Evolutionary conservation across 352 stramenopile genomes (phyloP).

Genomic region (Phytopythium sindhum): DNA sequence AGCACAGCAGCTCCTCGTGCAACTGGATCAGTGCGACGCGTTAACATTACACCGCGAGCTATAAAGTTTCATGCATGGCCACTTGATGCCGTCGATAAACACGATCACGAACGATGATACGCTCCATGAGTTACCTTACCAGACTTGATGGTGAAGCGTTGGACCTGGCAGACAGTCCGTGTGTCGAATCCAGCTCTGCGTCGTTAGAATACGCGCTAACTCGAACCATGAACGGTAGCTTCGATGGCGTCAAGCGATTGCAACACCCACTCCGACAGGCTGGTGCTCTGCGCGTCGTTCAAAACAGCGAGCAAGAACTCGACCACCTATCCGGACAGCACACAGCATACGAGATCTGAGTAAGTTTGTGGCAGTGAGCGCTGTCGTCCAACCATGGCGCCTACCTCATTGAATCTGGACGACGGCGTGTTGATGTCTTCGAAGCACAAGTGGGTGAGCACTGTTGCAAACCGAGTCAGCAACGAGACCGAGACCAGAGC

Average conservation of each 20-base stretch:
- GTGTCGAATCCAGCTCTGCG: neutral
- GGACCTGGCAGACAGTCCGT: neutral
- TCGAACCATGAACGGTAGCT: neutral
- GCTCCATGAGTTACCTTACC: no score
- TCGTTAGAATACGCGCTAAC: no score
- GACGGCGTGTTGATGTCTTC: neutral
- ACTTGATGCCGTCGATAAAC: neutral
- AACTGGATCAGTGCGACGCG: slow-evolving; percentile 9
- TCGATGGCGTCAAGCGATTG: neutral
- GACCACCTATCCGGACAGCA: neutral
- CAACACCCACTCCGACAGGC: neutral
- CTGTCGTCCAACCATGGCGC: neutral
- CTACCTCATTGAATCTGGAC: neutral
- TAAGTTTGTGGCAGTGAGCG: neutral
- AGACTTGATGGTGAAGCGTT: no score
- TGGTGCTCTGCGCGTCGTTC: neutral
- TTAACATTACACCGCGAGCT: slow-evolving; percentile 5
- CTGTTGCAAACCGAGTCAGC: neutral
- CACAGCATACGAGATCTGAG: neutral
- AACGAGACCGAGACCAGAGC: neutral
- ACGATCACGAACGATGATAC: neutral
- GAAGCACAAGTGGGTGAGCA: slow-evolving; percentile 1
- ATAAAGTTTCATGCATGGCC: slow-evolving; percentile 1
- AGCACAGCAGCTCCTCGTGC: neutral
- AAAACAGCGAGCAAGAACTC: neutral